phyloP scores from a whole-genome alignment of 1,284 basidiomycete genomes.

The Pascua guehoae region DNA sequence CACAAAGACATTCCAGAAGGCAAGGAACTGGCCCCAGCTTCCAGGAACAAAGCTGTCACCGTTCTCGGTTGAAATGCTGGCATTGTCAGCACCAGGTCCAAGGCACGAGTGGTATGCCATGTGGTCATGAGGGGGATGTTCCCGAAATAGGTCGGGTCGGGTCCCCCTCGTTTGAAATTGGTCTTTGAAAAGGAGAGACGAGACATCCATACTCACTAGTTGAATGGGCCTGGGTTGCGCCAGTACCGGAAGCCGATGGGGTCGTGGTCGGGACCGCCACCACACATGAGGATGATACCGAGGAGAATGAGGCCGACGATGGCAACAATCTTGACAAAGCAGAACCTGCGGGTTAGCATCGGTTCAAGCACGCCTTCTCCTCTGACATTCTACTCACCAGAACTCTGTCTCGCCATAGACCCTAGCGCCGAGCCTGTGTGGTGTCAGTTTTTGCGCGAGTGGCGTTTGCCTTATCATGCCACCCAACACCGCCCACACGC shows the following conservation, averaged over 20 bases:
- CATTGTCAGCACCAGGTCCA: no score
- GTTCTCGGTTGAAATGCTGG: constrained; percentile 8
- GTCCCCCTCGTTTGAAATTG: no score
- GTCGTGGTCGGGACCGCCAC: constrained; percentile 57
- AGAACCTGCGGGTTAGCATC: constrained; percentile 5
- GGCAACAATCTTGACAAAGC: constrained; percentile 33
- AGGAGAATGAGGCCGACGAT: constrained; percentile 54
- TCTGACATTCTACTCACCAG: constrained; percentile 18
- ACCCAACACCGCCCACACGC: no score
- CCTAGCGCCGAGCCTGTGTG: constrained; percentile 28
- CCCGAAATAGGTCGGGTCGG: no score
- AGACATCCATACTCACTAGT: background rate
- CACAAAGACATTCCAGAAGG: constrained; percentile 63
- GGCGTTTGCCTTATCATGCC: no score
- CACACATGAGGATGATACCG: constrained; percentile 66
- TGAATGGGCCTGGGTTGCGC: constrained; percentile 58
- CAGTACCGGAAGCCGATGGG: constrained; percentile 57
- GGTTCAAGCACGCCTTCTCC: no score
- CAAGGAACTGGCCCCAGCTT: constrained; percentile 61
- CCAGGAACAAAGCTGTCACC: constrained; percentile 21
- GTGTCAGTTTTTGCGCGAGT: no score
- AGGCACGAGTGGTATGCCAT: no score
- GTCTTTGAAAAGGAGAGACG: no score
- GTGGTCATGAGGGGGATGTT: no score
- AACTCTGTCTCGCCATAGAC: constrained; percentile 41